A percentile compares a stretch with the other conserved stretches of the same genome.
These are phyloP conservation scores for Plasmodium gonderi DNA, from an alignment of 169 alveolate species.

Conservation along the genomic window DNA sequence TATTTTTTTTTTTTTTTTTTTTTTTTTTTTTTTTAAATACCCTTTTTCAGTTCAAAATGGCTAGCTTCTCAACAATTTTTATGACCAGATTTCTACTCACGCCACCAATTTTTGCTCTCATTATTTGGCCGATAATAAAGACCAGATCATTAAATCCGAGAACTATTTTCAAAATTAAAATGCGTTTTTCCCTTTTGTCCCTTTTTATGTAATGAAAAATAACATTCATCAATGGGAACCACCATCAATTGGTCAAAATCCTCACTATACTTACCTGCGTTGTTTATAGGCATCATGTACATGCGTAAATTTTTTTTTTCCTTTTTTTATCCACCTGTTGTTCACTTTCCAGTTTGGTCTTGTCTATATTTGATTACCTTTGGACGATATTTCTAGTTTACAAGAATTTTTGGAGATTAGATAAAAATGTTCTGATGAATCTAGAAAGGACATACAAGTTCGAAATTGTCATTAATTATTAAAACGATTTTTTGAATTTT, in stretches of 20 bases:
- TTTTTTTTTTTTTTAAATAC: background rate
- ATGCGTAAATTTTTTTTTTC: background rate
- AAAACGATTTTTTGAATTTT: background rate
- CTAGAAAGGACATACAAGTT: slow-evolving; percentile 23
- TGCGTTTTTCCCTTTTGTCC: slow-evolving; percentile 18
- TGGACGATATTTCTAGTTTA: slow-evolving; percentile 63
- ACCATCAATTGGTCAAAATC: background rate
- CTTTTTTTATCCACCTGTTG: background rate
- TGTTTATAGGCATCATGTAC: background rate
- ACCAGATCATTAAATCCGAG: slow-evolving; percentile 43
- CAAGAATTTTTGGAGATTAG: slow-evolving; percentile 47
- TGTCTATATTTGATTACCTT: slow-evolving; percentile 33
- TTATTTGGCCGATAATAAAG: slow-evolving; percentile 16
- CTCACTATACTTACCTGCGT: background rate
- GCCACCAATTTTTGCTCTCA: slow-evolving; percentile 4
- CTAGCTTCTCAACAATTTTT: slow-evolving; percentile 15
- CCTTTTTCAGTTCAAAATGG: slow-evolving; percentile 9
- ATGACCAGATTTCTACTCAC: slow-evolving; percentile 14
- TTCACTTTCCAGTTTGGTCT: background rate
- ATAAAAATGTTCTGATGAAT: background rate
- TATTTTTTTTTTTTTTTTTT: no score
- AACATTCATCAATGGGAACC: no score
- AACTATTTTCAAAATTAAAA: slow-evolving; percentile 32
- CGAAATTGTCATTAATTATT: background rate
- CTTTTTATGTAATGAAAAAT: slow-evolving; percentile 31